Conservation (phyloP, 345 rosid genomes). For the Iberis pinnata region DNA sequence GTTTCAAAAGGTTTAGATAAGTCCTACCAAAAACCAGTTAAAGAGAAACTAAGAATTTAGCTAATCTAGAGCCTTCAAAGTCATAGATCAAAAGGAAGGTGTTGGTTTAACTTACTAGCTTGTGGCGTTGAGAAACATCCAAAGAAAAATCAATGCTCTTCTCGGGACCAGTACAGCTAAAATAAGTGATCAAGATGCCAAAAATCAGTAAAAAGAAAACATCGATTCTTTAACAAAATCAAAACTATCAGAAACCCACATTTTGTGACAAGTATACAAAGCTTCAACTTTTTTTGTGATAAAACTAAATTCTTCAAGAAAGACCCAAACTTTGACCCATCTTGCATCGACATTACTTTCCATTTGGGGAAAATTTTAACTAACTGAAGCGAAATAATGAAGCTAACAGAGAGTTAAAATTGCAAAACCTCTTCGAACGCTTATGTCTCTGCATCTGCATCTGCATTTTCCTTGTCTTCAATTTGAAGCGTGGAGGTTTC, state of each 20-base stretch:
- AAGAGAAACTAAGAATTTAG: not conserved
- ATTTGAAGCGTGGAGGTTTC: too few relatives aligned
- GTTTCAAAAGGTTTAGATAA: slow-evolving; percentile 39
- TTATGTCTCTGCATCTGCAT: slow-evolving; percentile 50
- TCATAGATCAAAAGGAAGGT: not conserved
- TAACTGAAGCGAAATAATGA: not conserved
- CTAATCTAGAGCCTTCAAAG: not conserved
- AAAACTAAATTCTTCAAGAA: slow-evolving; percentile 5
- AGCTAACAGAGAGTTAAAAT: slow-evolving; percentile 15
- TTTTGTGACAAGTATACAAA: not conserved
- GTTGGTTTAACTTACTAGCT: slow-evolving; percentile 46
- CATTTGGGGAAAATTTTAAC: too few relatives aligned
- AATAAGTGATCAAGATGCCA: slow-evolving; percentile 17
- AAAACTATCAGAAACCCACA: slow-evolving; percentile 10
- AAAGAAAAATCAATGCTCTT: slow-evolving; percentile 36
- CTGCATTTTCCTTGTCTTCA: slow-evolving; percentile 28
- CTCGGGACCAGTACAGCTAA: slow-evolving; percentile 58
- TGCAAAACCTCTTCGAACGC: slow-evolving; percentile 81
- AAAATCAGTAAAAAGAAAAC: too few relatives aligned
- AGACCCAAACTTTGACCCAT: slow-evolving; percentile 21
- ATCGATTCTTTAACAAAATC: slow-evolving; percentile 10
- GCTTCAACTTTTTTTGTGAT: slow-evolving; percentile 5
- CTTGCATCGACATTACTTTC: too few relatives aligned
- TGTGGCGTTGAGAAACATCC: slow-evolving; percentile 41
- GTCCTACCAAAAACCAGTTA: slow-evolving; percentile 37